Conservation (phyloP, 805 yeast species). For the Cyberlindnera maritima region DNA sequence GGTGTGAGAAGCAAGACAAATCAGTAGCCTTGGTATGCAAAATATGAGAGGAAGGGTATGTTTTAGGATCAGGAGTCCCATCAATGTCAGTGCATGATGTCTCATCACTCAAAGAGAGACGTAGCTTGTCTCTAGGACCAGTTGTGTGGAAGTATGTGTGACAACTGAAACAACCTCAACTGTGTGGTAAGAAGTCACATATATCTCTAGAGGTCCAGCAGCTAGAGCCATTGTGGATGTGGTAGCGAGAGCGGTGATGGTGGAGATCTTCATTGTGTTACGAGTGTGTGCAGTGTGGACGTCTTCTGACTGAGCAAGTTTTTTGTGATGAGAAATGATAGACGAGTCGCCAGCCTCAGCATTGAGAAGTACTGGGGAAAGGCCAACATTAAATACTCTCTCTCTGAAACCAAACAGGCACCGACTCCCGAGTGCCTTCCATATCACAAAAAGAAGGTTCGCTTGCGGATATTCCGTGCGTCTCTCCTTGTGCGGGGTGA, state of each 20-base stretch:
- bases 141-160: constrained; percentile 20
- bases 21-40: not conserved
- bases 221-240: constrained; percentile 17
- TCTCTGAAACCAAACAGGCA: no score
- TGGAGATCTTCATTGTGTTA: constrained; percentile 20
- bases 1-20: not conserved
- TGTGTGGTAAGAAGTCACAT: constrained; percentile 21
- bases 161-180: constrained; percentile 23
- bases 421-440: no score
- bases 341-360: not conserved
- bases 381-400: not conserved
- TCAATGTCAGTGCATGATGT: not conserved
- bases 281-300: no score
- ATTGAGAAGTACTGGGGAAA: not conserved
- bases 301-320: not conserved
- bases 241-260: constrained; percentile 14
- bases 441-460: no score
- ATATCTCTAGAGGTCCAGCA: constrained; percentile 26
- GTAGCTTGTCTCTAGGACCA: constrained; percentile 24
- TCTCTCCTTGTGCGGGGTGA: not conserved
- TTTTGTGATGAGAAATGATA: no score
- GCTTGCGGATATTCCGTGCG: not conserved
- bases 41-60: not conserved
- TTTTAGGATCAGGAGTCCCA: not conserved
- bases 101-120: constrained; percentile 7